phyloP scores from a whole-genome alignment of 768 basidiomycete species.

The Suillus discolor region DNA sequence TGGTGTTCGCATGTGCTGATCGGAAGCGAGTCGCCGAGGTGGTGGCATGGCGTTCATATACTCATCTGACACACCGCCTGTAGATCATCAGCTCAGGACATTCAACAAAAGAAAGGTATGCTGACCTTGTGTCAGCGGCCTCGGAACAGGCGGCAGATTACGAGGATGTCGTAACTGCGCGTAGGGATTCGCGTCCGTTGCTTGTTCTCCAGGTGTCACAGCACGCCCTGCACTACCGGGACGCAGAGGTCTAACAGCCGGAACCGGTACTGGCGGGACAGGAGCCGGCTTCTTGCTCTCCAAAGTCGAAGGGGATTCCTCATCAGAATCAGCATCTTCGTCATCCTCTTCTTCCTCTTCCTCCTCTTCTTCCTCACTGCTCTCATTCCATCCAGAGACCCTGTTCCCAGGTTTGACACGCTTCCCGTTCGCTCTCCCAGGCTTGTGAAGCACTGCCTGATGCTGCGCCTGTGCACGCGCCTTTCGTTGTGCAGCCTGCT shows the following conservation, averaged over 20 bases:
- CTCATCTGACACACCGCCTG: slow-evolving; percentile 48
- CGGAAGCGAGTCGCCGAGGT: slow-evolving; percentile 53
- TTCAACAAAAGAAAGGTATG: slow-evolving; percentile 17
- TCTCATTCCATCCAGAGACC: slow-evolving; percentile 57
- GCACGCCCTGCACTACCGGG: slow-evolving; percentile 29
- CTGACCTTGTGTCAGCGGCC: slow-evolving; percentile 46
- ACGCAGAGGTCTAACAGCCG: slow-evolving; percentile 30
- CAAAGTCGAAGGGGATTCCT: slow-evolving; percentile 34
- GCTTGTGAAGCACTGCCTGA: slow-evolving; percentile 75
- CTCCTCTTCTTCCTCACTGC: slow-evolving; percentile 82
- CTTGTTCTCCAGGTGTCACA: slow-evolving; percentile 32
- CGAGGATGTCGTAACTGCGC: slow-evolving; percentile 60
- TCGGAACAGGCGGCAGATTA: slow-evolving; percentile 67
- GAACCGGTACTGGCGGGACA: slow-evolving; percentile 18
- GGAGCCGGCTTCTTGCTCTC: slow-evolving; percentile 35
- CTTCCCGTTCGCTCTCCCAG: slow-evolving; percentile 57
- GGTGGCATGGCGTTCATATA: slow-evolving; percentile 36
- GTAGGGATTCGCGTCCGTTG: slow-evolving; percentile 39
- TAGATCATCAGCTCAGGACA: slow-evolving; percentile 18
- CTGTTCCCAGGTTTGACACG: slow-evolving; percentile 45
- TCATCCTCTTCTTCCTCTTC: slow-evolving; percentile 76
- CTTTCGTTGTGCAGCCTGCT: slow-evolving; percentile 81
- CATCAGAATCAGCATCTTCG: slow-evolving; percentile 66
- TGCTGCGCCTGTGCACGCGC: slow-evolving; percentile 83
- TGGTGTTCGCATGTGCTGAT: slow-evolving; percentile 58